Base-by-base conservation (phyloP, 164 flowering plant species). In the Sextonia rubra region DNA sequence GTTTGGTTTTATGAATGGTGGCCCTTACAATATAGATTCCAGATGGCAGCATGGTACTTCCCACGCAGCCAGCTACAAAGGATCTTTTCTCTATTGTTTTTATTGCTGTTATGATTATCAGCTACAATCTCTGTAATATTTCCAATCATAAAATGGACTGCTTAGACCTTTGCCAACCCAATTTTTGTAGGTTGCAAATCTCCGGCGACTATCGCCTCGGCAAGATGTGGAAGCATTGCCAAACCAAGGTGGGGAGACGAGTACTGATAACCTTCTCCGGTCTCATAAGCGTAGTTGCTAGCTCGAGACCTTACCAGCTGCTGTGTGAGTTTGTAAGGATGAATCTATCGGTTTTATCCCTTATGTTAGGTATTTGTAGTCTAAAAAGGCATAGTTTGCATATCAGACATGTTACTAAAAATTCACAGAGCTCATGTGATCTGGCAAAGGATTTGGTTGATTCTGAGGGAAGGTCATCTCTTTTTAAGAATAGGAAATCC, bases 251-350 rank as follows among this genome's bases (percentile, higher is more conserved):
- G 97, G 87, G 75, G 92, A 88, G 77, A 68, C 88, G 55, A 88
- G 71, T 70, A 68, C 81, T 0, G 97, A 89, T 76, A 48, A 30
- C 66, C 78, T 93, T 70, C 93, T 93, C 75, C 87, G 93, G 55
- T 88, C 78, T 77, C 85, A 90, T 78, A 93, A 93, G 75, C 93
- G 94, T 71, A 90, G 26, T 79, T 91, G 97, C 84, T 93, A 88
- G 80, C 75, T 82, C 86, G 30, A 24, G 66, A 8, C 47, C 70
- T 22, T 88, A 68, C 73, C 0, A 44, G 12, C 58, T 84, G n/a
- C 14, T 81, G 47, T 72, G 60, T 74, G 76, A 73, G 78, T 75
- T 88, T 65, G 48, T 84, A n/a, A 67, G 71, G 70, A 63, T 88
- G 77, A 25, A 56, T 74, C 25, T 84, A n/a, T 89, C 91, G 69